phyloP scores from a whole-genome alignment of 192 early-diverging fungal genomes.

The Chytriomyces hyalinus region DNA sequence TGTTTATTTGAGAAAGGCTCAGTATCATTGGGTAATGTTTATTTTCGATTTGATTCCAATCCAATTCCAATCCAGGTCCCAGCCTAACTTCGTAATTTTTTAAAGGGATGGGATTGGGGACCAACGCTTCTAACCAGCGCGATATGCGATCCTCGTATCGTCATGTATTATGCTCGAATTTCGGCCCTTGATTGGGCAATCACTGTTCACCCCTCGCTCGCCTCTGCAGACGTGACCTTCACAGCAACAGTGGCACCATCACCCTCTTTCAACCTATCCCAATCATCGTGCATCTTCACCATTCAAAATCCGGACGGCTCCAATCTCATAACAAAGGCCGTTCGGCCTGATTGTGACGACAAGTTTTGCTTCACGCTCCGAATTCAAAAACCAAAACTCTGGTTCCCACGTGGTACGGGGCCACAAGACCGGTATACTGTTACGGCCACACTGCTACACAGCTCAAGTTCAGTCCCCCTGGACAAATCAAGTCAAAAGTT shows the following conservation, averaged over 20 bases:
- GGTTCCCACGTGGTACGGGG: slow-evolving; percentile 49
- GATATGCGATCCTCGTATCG: slow-evolving; percentile 32
- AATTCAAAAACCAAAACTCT: slow-evolving; percentile 40
- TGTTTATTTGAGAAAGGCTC: slow-evolving; percentile 46
- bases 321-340: not conserved
- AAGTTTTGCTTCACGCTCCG: not conserved
- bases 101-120: slow-evolving; percentile 50
- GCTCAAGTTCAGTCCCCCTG: slow-evolving; percentile 6
- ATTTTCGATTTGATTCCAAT: no score
- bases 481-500: slow-evolving; percentile 1
- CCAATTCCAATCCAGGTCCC: no score
- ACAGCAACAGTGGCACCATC: not conserved
- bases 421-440: no score
- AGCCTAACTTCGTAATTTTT: no score
- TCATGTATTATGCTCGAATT: slow-evolving; percentile 21
- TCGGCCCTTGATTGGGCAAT: slow-evolving; percentile 10
- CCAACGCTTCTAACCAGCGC: slow-evolving; percentile 43
- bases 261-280: slow-evolving; percentile 5
- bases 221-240: not conserved
- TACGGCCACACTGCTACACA: slow-evolving; percentile 41
- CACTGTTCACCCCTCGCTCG: not conserved
- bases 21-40: slow-evolving; percentile 39
- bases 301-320: slow-evolving; percentile 14
- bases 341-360: not conserved
- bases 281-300: slow-evolving; percentile 10